phyloP scores from a whole-genome alignment of 805 yeast genomes.

The Isabelozyma heimii region DNA sequence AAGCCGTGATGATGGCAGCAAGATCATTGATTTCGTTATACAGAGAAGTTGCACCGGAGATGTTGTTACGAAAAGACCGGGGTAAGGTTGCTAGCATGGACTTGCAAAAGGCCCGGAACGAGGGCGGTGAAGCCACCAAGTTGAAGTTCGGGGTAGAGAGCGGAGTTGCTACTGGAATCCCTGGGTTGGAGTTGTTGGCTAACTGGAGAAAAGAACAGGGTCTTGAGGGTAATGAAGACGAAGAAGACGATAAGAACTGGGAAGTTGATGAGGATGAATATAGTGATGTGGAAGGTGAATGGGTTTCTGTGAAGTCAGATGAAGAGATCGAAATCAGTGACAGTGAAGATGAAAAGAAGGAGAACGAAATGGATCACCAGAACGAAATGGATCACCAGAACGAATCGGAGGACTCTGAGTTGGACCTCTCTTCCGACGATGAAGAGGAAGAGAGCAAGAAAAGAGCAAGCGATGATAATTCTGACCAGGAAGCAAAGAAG shows the following conservation, averaged over 20 bases:
- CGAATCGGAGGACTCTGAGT: conserved; percentile 3
- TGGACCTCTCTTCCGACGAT: conserved; percentile 13
- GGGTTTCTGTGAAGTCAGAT: conserved; percentile 86
- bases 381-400: conserved; percentile 22
- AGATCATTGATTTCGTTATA: conserved; percentile 79
- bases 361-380: conserved; percentile 24
- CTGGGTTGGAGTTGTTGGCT: conserved; percentile 86
- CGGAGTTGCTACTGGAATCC: conserved; percentile 65
- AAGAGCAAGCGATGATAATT: conserved; percentile 7
- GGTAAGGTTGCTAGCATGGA: conserved; percentile 91
- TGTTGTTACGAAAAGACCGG: conserved; percentile 86
- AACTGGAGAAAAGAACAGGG: conserved; percentile 75
- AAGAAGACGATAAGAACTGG: conserved; percentile 44
- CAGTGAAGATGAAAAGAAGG: conserved; percentile 48
- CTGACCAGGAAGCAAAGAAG: conserved; percentile 15
- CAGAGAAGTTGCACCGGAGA: conserved; percentile 95
- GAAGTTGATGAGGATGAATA: conserved; percentile 57
- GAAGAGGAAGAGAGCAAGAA: conserved; percentile 21
- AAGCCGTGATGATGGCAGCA: conserved; percentile 94
- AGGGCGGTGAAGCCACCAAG: conserved; percentile 44
- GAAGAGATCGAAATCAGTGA: conserved; percentile 61
- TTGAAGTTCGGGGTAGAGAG: conserved; percentile 71
- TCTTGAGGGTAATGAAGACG: conserved; percentile 50
- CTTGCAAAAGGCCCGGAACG: conserved; percentile 37
- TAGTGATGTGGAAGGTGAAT: conserved; percentile 78